Base-by-base conservation (phyloP, 257 asterid species). In the Solanum stenotomum region DNA sequence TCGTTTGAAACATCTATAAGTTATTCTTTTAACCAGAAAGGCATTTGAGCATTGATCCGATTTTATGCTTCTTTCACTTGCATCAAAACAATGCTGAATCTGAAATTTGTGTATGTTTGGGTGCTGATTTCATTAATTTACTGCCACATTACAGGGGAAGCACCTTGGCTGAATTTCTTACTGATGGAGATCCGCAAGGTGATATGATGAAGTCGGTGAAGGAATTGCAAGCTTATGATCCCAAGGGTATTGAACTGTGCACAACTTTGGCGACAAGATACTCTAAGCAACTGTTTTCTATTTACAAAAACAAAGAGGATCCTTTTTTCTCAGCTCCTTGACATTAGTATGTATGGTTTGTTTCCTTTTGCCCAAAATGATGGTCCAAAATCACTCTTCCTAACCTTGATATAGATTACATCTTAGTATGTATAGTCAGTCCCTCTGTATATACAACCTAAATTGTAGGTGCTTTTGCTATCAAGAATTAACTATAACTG, bases 241-340 rank as follows among this genome's bases (percentile, higher is more conserved):
- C 91, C 4, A 78, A 67, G 84, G 94, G 96, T 67, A 87, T 87
- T 40, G 91, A 94, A 74, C 20, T 76, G 85, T 95, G 96, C 90
- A 49, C 86, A 59, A 68, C 87, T 31, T 79, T 93, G 79, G 98
- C 96, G 1, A 72, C 68, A 2, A 90, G 83, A 88, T 94, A 93
- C 93, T 92, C 97, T 10, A 91, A 86, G 90, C 97, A 95, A 92
- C 87, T 95, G 75, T 94, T 92, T 87, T 88, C 88, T 8, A 93
- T 94, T 92, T 94, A 92, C 88, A 84, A 89, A 89, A 92, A 90
- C 46, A 78, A 87, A 31, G 94, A 94, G 90, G 96, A 93, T 88
- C 96, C 93, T 8, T 87, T 91, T 42, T 93, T 93, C 87, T 87
- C 87, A 38, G 91, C 93, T 84, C 84, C 81, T 72, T 56, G 86